Percentiles rank a stretch among this genome's conserved stretches.
phyloP scores from a whole-genome alignment of 169 alveolate genomes.

The Toxoplasma gondii region DNA sequence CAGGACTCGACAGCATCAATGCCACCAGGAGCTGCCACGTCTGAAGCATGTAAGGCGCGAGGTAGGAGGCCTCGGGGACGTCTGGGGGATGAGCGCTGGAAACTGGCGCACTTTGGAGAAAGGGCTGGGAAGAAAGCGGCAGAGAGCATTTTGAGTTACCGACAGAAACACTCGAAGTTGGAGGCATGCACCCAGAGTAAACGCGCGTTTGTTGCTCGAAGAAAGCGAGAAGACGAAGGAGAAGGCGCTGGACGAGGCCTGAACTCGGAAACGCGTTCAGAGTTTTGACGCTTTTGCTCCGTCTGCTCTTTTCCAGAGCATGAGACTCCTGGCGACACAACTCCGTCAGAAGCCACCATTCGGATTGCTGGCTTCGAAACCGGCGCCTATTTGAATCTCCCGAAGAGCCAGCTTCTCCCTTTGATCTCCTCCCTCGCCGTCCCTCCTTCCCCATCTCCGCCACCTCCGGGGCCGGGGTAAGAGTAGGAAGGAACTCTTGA shows the following conservation, averaged over 20 bases:
- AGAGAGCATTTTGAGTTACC: not conserved
- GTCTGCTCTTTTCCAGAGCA: not conserved
- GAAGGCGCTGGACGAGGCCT: slow-evolving; percentile 32
- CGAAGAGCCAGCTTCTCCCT: too few species aligned
- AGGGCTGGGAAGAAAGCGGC: not conserved
- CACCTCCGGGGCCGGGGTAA: not conserved
- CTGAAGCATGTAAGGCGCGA: slow-evolving; percentile 59
- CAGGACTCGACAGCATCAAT: slow-evolving; percentile 34
- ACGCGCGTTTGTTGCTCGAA: slow-evolving; percentile 36
- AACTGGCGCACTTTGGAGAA: not conserved
- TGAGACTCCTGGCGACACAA: not conserved
- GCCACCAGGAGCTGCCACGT: slow-evolving; percentile 61
- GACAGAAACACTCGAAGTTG: not conserved
- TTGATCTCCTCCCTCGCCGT: too few species aligned
- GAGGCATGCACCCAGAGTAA: slow-evolving; percentile 30
- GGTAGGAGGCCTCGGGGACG: slow-evolving; percentile 40
- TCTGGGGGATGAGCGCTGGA: not conserved
- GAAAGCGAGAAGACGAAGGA: slow-evolving; percentile 36
- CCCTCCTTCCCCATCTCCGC: not conserved
- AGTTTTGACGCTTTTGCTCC: not conserved
- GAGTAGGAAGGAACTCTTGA: not conserved
- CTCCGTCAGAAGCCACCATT: not conserved
- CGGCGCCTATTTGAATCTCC: not conserved
- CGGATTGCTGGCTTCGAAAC: not conserved
- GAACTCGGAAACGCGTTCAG: not conserved